Evolutionary conservation across 345 rosid genomes (phyloP), one percentile per base, ranked within the genome.

Genomic region (Camelina hispida): DNA sequence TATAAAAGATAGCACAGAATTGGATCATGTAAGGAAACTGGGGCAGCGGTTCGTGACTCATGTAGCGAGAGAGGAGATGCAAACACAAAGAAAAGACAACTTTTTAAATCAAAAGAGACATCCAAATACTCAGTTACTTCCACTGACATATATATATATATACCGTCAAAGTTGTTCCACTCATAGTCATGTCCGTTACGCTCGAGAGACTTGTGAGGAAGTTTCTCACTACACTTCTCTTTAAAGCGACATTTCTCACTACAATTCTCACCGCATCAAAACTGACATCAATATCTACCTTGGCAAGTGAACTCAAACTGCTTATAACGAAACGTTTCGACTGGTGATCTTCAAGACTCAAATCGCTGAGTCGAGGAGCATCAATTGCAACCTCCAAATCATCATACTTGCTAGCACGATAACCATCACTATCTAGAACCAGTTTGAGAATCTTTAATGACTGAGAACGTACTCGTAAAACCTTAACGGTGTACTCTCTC

Each of bases 401-500:
- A 13, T 53, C 51, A 55, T 55, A 10, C 9, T 53, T 7, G n/a
- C 1, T 53, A 53, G 23, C 56, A 6, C 1, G 12, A 59, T 25
- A 13, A 1, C 28, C 20, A 0, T 7, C 12, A n/a, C 2, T 2
- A 50, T 8, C 25, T 3, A 32, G 7, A 66, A 2, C 32, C 50
- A 48, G 7, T 9, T 0, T 1, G 38, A 66, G 47, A 34, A 46
- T 50, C 8, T 34, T 32, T 32, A 57, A 32, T 43, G 56, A 18
- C 53, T 16, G 30, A 13, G 73, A 69, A 56, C 34, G 55, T 9
- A 68, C 53, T n/a, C 54, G 23, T 54, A 40, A 51, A 35, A 66
- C 47, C 34, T 17, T 50, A 15, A 51, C 20, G 0, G 3, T 2
- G 17, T 23, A 0, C 42, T 54, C 17, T 23, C 6, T 23, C 6